Base-by-base conservation (phyloP, 1,284 basidiomycete genomes). In the Polyporus tsugae region DNA sequence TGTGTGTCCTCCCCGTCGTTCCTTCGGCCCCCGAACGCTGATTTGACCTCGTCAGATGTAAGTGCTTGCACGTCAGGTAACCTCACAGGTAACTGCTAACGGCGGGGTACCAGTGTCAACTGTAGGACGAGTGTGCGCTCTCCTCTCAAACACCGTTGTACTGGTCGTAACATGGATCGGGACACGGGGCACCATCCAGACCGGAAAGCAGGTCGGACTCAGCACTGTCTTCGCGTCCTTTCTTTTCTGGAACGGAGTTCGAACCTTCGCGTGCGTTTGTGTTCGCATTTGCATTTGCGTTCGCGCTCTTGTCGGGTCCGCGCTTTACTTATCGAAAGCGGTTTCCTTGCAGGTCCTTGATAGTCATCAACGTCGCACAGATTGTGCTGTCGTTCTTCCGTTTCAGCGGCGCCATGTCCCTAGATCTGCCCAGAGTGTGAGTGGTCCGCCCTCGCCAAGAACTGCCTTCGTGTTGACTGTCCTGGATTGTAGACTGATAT, bases 91-190 rank as follows among this genome's bases (percentile, higher is more conserved):
- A 33, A 19, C 10, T 19, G 6, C 35, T 58, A 4, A 58, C 25
- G 19, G 35, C 9, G 9, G 19, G 9, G 17, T 36, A 38, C 19
- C 29, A 38, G 35, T 58, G 10, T 58, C 36, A 33, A 35, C n/a
- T 19, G 11, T 58, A n/a, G 33, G 33, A n/a, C 55, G 55, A 11
- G 36, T 35, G 29, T 58, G 13, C 35, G 55, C 35, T 15, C 55
- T 58, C 35, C 55, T 58, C 33, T 58, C 55, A 36, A 58, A 38
- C 36, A n/a, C 25, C 9, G 17, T 58, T 6, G 55, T 58, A 22
- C 35, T 53, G 25, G 10, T 25, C 33, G 52, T 25, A 22, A 58
- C 55, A n/a, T 58, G 55, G 19, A 7, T 58, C 19, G 19, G 36
- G 19, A 58, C 55, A 9, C n/a, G 55, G 35, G 9, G 29, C 35